Conservation (phyloP, 306 rosid genomes). For the Pachyrhizus erosus region DNA sequence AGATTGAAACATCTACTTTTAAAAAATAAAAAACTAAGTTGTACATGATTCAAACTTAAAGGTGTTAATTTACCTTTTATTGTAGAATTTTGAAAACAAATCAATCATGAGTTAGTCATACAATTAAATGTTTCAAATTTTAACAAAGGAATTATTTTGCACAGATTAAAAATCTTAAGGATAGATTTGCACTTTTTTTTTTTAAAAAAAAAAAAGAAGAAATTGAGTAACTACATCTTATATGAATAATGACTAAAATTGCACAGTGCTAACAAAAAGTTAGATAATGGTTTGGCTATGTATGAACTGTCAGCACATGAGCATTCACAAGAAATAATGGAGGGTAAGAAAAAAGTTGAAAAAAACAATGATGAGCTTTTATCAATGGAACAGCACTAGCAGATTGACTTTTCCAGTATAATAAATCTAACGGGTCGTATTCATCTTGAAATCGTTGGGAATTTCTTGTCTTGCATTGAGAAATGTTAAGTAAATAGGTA, state of each 20-base stretch:
- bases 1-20: too few species aligned
- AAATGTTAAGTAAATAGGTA: slow-evolving; percentile 17
- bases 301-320: not conserved
- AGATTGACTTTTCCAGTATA: slow-evolving; percentile 28
- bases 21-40: too few species aligned
- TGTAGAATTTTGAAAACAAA: too few species aligned
- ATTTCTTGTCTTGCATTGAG: slow-evolving; percentile 25
- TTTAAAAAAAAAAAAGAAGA: too few species aligned
- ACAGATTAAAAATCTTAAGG: not conserved
- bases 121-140: too few species aligned
- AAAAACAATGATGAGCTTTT: slow-evolving; percentile 15
- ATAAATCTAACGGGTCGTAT: slow-evolving; percentile 21
- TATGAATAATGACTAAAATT: not conserved
- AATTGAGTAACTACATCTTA: too few species aligned
- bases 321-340: slow-evolving; percentile 25
- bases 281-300: not conserved
- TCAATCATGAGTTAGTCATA: too few species aligned
- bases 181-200: not conserved
- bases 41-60: too few species aligned
- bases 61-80: too few species aligned
- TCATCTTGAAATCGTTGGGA: slow-evolving; percentile 18
- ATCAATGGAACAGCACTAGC: not conserved
- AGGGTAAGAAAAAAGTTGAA: not conserved
- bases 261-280: not conserved
- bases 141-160: too few species aligned